phyloP scores from a whole-genome alignment of 208 protist species.

The Leptomonas seymouri region DNA sequence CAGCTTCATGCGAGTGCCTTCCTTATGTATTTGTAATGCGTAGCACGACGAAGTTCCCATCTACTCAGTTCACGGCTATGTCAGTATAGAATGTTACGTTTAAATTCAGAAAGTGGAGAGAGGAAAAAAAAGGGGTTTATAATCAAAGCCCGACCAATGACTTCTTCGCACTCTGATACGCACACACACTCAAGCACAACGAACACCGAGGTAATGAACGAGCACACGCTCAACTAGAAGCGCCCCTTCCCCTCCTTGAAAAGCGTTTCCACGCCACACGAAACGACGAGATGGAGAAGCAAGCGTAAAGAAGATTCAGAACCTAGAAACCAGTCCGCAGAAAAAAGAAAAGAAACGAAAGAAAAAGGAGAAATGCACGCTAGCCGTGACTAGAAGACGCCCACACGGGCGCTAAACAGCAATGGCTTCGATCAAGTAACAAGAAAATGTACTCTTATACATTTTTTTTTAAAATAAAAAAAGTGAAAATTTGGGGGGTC shows the following conservation, averaged over 20 bases:
- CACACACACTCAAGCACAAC: neutral
- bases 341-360: neutral
- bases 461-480: constrained; percentile 3
- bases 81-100: no score
- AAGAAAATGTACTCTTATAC: neutral
- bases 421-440: neutral
- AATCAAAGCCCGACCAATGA: no score
- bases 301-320: neutral
- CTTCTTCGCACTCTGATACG: no score
- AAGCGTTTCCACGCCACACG: neutral
- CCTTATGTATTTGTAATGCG: no score
- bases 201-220: constrained; percentile 6
- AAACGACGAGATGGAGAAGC: neutral
- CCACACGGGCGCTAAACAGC: constrained; percentile 15
- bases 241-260: neutral
- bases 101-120: no score
- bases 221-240: constrained; percentile 17
- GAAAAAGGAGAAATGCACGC: constrained; percentile 2
- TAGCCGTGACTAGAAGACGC: neutral
- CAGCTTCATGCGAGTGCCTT: no score
- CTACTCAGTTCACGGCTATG: no score
- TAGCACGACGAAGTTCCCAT: no score
- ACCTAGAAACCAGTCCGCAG: no score
- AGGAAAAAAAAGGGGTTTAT: no score
- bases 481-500: neutral